These are phyloP conservation scores for Thymus quinquecostatus DNA, from an alignment of 257 asterid genomes.

Conservation along the genomic window DNA sequence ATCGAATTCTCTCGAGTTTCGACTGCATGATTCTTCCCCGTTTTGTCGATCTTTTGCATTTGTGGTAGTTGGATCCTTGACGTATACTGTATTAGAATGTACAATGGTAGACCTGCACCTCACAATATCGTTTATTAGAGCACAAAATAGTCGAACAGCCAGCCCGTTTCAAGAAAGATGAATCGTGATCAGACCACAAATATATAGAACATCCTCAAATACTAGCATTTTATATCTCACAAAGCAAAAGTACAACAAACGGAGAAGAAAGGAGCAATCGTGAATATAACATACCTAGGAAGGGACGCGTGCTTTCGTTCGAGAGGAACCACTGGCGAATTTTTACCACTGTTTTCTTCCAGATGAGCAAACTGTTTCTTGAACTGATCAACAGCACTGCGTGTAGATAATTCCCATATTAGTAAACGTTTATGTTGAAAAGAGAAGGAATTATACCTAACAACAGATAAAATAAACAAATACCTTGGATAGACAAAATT, in stretches of 20 bases:
- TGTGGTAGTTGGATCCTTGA: constrained; percentile 49
- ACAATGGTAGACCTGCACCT: constrained; percentile 69
- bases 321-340: constrained; percentile 55
- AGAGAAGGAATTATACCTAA: neutral
- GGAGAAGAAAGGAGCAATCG: neutral
- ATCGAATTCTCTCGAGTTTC: constrained; percentile 52
- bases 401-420: constrained; percentile 17
- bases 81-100: constrained; percentile 59
- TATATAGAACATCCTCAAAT: neutral
- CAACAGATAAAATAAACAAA: neutral
- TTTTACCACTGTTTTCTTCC: constrained; percentile 73
- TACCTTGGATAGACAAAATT: constrained; percentile 85
- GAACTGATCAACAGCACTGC: constrained; percentile 88
- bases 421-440: constrained; percentile 10
- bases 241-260: neutral
- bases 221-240: constrained; percentile 5
- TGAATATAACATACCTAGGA: constrained; percentile 63
- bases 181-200: constrained; percentile 3
- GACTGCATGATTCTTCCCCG: constrained; percentile 51
- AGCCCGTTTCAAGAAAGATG: neutral
- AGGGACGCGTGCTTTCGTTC: constrained; percentile 86
- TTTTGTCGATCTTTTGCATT: constrained; percentile 50
- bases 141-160: neutral
- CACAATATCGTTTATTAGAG: neutral
- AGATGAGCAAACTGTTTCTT: constrained; percentile 79